phyloP scores from a whole-genome alignment of 2,329 filamentous ascomycete species.

The Colletotrichum incanum region DNA sequence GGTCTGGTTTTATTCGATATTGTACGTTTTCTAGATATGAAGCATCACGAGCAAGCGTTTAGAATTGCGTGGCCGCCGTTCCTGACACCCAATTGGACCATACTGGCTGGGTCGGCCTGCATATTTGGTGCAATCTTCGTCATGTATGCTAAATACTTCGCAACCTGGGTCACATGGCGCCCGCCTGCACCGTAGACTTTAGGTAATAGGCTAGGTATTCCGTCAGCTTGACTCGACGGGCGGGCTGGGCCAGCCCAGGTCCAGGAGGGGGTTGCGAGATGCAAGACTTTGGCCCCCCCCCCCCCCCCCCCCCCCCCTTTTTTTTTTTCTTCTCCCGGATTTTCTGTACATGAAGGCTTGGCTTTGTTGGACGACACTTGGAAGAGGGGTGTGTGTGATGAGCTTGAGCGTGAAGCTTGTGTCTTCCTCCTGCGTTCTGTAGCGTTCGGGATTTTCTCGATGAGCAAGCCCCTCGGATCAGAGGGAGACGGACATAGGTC shows the following conservation, averaged over 20 bases:
- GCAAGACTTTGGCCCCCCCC: background rate
- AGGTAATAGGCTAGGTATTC: conserved; percentile 24
- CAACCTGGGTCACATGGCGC: background rate
- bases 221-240: background rate
- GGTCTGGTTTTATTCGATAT: background rate
- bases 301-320: too few species aligned
- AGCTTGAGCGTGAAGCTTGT: background rate
- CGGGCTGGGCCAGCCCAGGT: background rate
- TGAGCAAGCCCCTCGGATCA: background rate
- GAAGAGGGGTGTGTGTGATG: background rate
- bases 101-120: background rate
- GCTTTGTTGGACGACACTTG: background rate
- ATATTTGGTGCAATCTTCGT: conserved; percentile 11
- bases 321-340: background rate
- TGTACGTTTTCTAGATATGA: conserved; percentile 15
- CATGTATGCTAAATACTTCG: conserved; percentile 8
- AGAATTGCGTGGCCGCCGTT: conserved; percentile 24
- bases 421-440: background rate
- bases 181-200: background rate
- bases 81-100: background rate
- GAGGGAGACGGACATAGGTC: background rate
- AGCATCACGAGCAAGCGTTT: conserved; percentile 19
- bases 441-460: background rate
- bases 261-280: background rate
- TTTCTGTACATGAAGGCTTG: background rate